Evolutionary conservation across 352 stramenopile genomes (phyloP), one percentile per base, ranked within the genome.

Genomic region (Thraustotheca clavata): DNA sequence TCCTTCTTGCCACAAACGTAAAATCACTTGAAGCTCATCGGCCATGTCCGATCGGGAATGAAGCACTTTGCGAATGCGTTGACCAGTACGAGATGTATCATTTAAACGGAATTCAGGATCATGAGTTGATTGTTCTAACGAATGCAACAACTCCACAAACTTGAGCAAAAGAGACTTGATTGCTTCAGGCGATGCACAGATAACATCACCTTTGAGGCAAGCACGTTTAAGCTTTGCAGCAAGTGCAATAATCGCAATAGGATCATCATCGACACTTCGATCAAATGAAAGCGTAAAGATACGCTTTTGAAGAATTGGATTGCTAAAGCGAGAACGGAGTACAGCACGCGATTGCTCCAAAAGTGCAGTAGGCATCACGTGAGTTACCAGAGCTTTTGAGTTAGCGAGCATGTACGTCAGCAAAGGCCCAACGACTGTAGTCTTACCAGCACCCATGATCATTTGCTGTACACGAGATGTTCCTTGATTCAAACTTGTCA

Each of bases 361-460:
- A 27, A 99, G 81, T 18, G 97, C 94, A 59, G 97, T 97, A 18
- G 97, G 97, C 73, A 99, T 98, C 24, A 99, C 97, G 68, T 99
- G 87, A n/a, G 81, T 96, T 20, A 99, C 89, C 27, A 99, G 79
- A 48, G 95, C 91, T 59, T 97, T 87, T 34, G 92, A 96, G 71
- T 98, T 92, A 3, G 94, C 79, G 22, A 99, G 88, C 59, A 99
- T 98, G 60, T 99, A 96, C 4, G 96, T 98, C 67, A 99, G 79
- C 33, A 99, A 73, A 36, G 97, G 97, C 5, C 95, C 96, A 11
- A 99, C 96, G 2, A 99, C 97, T 3, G 97, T 99, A 0, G 97
- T 99, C 75, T 99, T 99, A 24, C 97, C 97, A 3, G 96, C 96
- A 24, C 97, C 97, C 97, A 99, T 99, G 76, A 99, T 99, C 97